A percentile compares a stretch with the other conserved stretches of the same genome.
Evolutionary conservation across 768 basidiomycete species (phyloP).

Genomic region (Boletus sp.): DNA sequence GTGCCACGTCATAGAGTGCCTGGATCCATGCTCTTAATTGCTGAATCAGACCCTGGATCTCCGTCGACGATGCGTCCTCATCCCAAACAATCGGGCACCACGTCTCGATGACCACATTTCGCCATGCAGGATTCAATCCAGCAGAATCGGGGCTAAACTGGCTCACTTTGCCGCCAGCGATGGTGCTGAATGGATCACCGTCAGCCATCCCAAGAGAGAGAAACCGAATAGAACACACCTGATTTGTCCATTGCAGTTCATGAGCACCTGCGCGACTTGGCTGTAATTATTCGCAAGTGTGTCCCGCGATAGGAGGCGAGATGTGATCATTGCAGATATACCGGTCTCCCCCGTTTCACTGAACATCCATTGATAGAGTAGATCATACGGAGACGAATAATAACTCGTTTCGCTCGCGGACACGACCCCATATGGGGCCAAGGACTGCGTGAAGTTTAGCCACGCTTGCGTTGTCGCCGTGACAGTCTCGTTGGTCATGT

Average conservation of each 20-base stretch:
- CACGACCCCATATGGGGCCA: slow-evolving; percentile 17
- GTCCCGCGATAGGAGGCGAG: slow-evolving; percentile 34
- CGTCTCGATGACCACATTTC: slow-evolving; percentile 32
- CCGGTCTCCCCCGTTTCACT: slow-evolving; percentile 18
- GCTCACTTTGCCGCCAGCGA: slow-evolving; percentile 44
- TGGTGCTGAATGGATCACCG: slow-evolving; percentile 27
- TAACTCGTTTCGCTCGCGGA: slow-evolving; percentile 24
- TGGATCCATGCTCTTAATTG: slow-evolving; percentile 11
- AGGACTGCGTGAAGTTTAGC: slow-evolving; percentile 18
- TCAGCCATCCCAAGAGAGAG: background rate
- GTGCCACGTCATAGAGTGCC: slow-evolving; percentile 26
- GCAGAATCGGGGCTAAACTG: slow-evolving; percentile 34
- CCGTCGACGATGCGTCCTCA: slow-evolving; percentile 12
- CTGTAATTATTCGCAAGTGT: slow-evolving; percentile 21
- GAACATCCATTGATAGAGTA: slow-evolving; percentile 13
- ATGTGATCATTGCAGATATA: background rate
- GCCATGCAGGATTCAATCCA: slow-evolving; percentile 49
- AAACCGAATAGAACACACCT: slow-evolving; percentile 2
- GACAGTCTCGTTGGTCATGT: slow-evolving; percentile 33
- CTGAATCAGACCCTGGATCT: slow-evolving; percentile 9
- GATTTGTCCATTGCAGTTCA: background rate
- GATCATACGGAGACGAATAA: slow-evolving; percentile 25
- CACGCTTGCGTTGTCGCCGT: slow-evolving; percentile 34
- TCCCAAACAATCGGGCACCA: slow-evolving; percentile 11
- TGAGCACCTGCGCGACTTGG: slow-evolving; percentile 23